Base-by-base conservation (phyloP, 768 basidiomycete species). In the Suillus hirtellus region DNA sequence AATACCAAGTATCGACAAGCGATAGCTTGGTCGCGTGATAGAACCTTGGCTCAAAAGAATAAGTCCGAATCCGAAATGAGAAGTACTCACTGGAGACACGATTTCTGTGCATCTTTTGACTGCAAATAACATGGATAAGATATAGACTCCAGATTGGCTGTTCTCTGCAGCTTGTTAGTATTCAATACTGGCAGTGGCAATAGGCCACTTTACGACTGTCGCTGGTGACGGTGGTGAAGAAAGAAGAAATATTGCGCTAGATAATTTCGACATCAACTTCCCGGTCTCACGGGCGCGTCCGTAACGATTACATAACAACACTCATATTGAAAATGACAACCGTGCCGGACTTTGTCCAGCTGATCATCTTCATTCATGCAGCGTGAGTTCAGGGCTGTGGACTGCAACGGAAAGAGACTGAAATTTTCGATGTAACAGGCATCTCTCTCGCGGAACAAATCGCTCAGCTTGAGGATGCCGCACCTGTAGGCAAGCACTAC, bases 391-490 rank as follows among this genome's bases (percentile, higher is more conserved):
- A n/a, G 24, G 31, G 50, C 49, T 58, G 21, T 43, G 50, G 35
- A 37, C 50, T 19, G 19, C 46, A 31, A 27, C 49, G 14, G 19
- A 35, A 34, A 47, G 27, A 55, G 67, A 62, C 52, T 64, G 54
- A 63, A n/a, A 37, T 50, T 15, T 37, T 34, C 10, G 12, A 1
- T 1, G 53, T 49, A 31, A 14, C 64, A 82, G 81, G 82, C 35
- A 73, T 89, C 42, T 86, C 89, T 3, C 82, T 92, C 31, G 87
- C 86, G 3, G 85, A 96, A 72, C 94, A 96, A 71, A 86, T 97
- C 47, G 89, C 89, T 43, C 84, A 89, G 70, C 85, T 98, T 31
- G 84, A 92, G 54, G 85, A 91, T 59, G 77, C 87, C 24, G 82
- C 87, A 12, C 90, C 90, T 56, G 76, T 80, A 43, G 91, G 93